Conservation (phyloP, 345 rosid genomes). For the Cardamine chenopodiifolia region DNA sequence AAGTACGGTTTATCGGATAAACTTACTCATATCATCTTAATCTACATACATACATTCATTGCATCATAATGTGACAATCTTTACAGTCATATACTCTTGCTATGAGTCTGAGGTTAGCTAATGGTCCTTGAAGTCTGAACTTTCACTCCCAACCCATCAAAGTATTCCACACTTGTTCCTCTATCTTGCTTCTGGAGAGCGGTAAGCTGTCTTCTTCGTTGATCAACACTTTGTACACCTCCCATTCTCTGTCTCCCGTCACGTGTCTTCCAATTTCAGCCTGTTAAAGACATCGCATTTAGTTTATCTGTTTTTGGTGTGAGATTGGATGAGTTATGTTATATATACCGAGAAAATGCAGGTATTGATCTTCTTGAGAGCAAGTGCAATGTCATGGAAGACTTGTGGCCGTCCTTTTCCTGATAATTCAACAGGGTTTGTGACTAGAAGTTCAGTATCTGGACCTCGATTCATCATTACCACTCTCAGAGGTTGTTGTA, state of each 20-base stretch:
- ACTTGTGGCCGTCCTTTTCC: constrained; percentile 97
- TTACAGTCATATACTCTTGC: constrained; percentile 13
- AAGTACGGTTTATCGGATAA: neutral
- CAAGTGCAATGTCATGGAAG: constrained; percentile 80
- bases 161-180: constrained; percentile 81
- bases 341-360: constrained; percentile 82
- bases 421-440: constrained; percentile 90
- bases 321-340: constrained; percentile 11
- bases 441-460: constrained; percentile 84
- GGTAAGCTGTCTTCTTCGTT: constrained; percentile 71
- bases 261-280: constrained; percentile 81
- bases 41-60: constrained; percentile 30
- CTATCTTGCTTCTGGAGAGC: constrained; percentile 55
- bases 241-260: constrained; percentile 84
- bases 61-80: constrained; percentile 20
- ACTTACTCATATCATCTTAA: neutral
- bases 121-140: neutral
- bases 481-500: constrained; percentile 82
- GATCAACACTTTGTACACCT: constrained; percentile 82
- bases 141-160: constrained; percentile 88
- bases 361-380: constrained; percentile 70
- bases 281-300: constrained; percentile 40
- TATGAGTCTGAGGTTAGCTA: constrained; percentile 30
- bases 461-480: constrained; percentile 81
- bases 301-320: neutral